A percentile compares a stretch with the other conserved stretches of the same genome.
phyloP scores from a whole-genome alignment of 441 rosid genomes.

The Flueggea neowawraea region DNA sequence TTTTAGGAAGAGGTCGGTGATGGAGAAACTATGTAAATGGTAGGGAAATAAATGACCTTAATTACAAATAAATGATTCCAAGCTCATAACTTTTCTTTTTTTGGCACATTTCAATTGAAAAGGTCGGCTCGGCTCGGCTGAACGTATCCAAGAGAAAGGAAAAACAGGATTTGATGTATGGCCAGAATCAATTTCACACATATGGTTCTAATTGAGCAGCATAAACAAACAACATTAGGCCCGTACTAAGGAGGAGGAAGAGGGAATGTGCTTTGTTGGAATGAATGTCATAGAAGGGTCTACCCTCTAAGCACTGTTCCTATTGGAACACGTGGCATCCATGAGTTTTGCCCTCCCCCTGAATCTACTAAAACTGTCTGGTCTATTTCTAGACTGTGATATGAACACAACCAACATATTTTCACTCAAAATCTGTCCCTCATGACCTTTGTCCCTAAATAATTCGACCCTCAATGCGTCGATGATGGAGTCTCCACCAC shows the following conservation, averaged over 20 bases:
- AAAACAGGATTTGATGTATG: slow-evolving; percentile 18
- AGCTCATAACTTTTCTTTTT: no score
- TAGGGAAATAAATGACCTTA: not conserved
- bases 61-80: no score
- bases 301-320: slow-evolving; percentile 12
- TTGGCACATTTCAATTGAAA: no score
- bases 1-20: slow-evolving; percentile 19
- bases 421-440: slow-evolving; percentile 47
- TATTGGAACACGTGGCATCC: slow-evolving; percentile 64
- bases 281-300: not conserved
- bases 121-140: not conserved
- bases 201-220: slow-evolving; percentile 32
- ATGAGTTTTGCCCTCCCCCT: slow-evolving; percentile 15
- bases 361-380: slow-evolving; percentile 26
- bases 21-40: not conserved
- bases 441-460: slow-evolving; percentile 32
- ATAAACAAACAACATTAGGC: slow-evolving; percentile 24
- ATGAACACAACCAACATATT: slow-evolving; percentile 46
- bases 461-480: slow-evolving; percentile 47
- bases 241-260: slow-evolving; percentile 17
- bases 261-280: slow-evolving; percentile 6
- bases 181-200: slow-evolving; percentile 27
- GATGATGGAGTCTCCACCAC: slow-evolving; percentile 65
- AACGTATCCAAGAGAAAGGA: not conserved
- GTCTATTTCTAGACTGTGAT: slow-evolving; percentile 46